These are phyloP conservation scores for Phytophthora chlamydospora DNA, from an alignment of 352 stramenopile species.

Conservation along the genomic window DNA sequence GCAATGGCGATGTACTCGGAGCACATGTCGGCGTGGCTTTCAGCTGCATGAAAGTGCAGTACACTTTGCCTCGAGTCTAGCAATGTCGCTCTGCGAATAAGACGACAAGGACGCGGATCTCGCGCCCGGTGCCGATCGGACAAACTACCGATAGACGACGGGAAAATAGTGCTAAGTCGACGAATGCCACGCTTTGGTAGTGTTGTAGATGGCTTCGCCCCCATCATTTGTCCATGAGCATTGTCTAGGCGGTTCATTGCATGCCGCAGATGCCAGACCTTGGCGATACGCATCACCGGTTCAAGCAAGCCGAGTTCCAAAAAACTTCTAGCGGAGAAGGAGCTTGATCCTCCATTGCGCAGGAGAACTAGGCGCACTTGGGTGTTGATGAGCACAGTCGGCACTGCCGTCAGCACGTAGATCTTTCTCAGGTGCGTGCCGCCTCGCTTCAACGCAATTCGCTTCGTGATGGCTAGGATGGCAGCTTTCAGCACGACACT, in stretches of 20 bases:
- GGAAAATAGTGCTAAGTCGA: not conserved
- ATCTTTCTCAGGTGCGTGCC: conserved; percentile 8
- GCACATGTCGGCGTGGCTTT: conserved; percentile 40
- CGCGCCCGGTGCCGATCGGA: no score
- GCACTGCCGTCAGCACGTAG: conserved; percentile 20
- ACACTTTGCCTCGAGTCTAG: conserved; percentile 2
- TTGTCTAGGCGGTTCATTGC: not conserved
- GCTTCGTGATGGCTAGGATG: not conserved
- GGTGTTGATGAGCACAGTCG: conserved; percentile 27
- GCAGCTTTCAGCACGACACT: conserved; percentile 3
- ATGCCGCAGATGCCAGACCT: conserved; percentile 3
- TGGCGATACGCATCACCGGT: conserved; percentile 6
- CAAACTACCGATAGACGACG: not conserved
- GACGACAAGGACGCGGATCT: not conserved
- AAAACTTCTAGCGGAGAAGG: conserved; percentile 6
- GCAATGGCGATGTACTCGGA: conserved; percentile 48
- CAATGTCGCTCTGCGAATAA: conserved; percentile 4
- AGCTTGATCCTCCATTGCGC: conserved; percentile 1
- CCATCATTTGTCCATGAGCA: no score
- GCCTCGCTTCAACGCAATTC: conserved; percentile 2
- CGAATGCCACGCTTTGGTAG: not conserved
- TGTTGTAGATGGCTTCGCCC: not conserved
- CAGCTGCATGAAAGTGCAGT: conserved; percentile 26
- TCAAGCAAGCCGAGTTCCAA: conserved; percentile 18
- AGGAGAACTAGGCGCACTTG: conserved; percentile 17